phyloP scores from a whole-genome alignment of 129 eudicot species.

The Ambrosia artemisiifolia region DNA sequence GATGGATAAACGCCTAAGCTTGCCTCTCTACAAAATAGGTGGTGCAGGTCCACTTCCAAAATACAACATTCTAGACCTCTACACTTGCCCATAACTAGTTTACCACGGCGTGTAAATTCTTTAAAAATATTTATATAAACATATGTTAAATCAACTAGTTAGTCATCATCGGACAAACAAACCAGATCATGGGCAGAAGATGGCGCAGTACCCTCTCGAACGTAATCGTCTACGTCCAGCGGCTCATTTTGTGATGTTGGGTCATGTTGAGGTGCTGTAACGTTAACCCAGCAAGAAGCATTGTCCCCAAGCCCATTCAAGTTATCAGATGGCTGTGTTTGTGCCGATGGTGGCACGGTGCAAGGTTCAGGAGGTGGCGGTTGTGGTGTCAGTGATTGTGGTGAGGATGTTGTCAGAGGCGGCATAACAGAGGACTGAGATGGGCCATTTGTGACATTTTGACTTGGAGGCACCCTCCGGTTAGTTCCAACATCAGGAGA shows the following conservation, averaged over 20 bases:
- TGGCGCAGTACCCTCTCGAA: not conserved
- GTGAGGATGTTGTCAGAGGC: not conserved
- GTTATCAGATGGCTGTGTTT: not conserved
- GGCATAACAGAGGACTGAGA: slow-evolving; percentile 12
- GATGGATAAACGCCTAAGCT: not conserved
- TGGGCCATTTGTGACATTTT: slow-evolving; percentile 21
- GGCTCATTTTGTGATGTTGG: not conserved
- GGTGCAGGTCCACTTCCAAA: slow-evolving; percentile 5
- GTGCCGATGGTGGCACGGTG: not conserved
- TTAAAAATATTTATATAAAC: not conserved
- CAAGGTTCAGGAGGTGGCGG: slow-evolving; percentile 7
- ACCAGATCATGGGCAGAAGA: slow-evolving; percentile 38
- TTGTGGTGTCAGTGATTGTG: slow-evolving; percentile 8
- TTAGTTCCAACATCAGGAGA: slow-evolving; percentile 23
- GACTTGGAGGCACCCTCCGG: slow-evolving; percentile 25
- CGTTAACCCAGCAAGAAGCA: slow-evolving; percentile 7
- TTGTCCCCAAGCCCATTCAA: not conserved
- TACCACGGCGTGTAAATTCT: slow-evolving; percentile 8
- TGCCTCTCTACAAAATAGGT: slow-evolving; percentile 6
- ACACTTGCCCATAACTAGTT: not conserved
- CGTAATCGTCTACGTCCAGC: slow-evolving; percentile 20
- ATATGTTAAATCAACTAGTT: slow-evolving; percentile 3
- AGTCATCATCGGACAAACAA: slow-evolving; percentile 77
- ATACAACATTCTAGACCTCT: slow-evolving; percentile 11
- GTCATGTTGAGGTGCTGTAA: slow-evolving; percentile 23